phyloP scores from a whole-genome alignment of 2,329 filamentous ascomycete genomes.

The Epichloe typhina region DNA sequence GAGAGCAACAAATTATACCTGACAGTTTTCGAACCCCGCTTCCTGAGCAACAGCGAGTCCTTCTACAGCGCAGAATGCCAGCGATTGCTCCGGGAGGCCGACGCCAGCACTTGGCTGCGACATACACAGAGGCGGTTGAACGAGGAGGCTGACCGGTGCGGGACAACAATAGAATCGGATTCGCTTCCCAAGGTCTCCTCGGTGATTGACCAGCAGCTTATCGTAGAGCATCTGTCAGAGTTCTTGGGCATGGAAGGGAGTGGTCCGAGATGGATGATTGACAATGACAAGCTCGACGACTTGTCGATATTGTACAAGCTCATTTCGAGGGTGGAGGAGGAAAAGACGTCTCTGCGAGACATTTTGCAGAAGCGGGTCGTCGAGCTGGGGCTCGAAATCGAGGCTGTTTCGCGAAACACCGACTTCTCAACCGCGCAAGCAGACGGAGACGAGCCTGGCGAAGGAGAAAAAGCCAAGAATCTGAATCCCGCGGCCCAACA shows the following conservation, averaged over 20 bases:
- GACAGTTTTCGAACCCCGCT: slow-evolving; percentile 67
- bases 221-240: slow-evolving; percentile 62
- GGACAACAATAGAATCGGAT: slow-evolving; percentile 62
- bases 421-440: slow-evolving; percentile 33
- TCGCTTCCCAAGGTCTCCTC: slow-evolving; percentile 60
- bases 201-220: slow-evolving; percentile 72
- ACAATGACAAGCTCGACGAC: slow-evolving; percentile 71
- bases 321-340: slow-evolving; percentile 61
- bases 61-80: slow-evolving; percentile 73
- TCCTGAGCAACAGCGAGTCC: slow-evolving; percentile 52
- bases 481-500: slow-evolving; percentile 53
- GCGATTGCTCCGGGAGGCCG: slow-evolving; percentile 59
- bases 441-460: slow-evolving; percentile 34
- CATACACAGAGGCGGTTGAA: slow-evolving; percentile 60
- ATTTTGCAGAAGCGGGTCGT: slow-evolving; percentile 64
- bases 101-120: slow-evolving; percentile 71
- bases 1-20: slow-evolving; percentile 74
- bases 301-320: slow-evolving; percentile 71
- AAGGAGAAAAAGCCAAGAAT: slow-evolving; percentile 22
- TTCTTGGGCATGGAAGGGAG: slow-evolving; percentile 76
- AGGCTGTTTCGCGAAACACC: slow-evolving; percentile 48
- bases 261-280: slow-evolving; percentile 79
- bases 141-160: slow-evolving; percentile 74
- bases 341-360: slow-evolving; percentile 55
- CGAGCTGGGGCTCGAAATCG: slow-evolving; percentile 72